Base-by-base conservation (phyloP, 2,329 filamentous ascomycete species). In the Corinectria fuckeliana region DNA sequence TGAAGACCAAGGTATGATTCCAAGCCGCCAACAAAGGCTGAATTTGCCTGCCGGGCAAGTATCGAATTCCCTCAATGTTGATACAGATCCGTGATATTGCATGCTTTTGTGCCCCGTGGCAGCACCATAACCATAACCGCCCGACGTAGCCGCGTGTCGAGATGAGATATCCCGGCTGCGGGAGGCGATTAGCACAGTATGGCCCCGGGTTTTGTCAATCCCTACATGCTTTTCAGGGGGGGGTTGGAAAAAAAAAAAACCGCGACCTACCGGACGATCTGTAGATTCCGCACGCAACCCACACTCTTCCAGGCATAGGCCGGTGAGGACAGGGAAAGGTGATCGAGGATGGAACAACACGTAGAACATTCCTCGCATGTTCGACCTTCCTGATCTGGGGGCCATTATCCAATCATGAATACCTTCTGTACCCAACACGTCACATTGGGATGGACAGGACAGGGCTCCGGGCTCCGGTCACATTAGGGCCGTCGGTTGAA, bases 361-460 rank as follows among this genome's bases (percentile, higher is more conserved):
- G n/a, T 18, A 23, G 56, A 54, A 54, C 36, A 53, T 39, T 44
- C 30, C 49, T 38, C 44, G 14, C 20, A 32, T 44, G 28, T 30
- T 25, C 36, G 51, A 58, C 56, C 56, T 58, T 45, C 56, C 56
- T 50, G 18, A 38, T 58, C 45, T 25, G 56, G 56, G 56, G 41
- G 38, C 38, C 45, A 28, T 30, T 5, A 28, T 25, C 41, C 44
- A 58, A 45, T 45, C 28, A 54, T 36, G 45, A 54, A 54, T 41
- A 45, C 32, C 30, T 36, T 16, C n/a, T 36, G n/a, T 34, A 50
- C 32, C 39, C 20, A 44, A 39, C 28, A 44, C 44, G 45, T 58
- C 38, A 44, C 44, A 58, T 54, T 30, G 44, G 28, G 56, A 42
- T 50, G 53, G 50, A 42, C n/a, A n/a, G n/a, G n/a, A 28, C 26